Evolutionary conservation across 805 yeast species (phyloP).

Genomic region (Blastobotrys americana): DNA sequence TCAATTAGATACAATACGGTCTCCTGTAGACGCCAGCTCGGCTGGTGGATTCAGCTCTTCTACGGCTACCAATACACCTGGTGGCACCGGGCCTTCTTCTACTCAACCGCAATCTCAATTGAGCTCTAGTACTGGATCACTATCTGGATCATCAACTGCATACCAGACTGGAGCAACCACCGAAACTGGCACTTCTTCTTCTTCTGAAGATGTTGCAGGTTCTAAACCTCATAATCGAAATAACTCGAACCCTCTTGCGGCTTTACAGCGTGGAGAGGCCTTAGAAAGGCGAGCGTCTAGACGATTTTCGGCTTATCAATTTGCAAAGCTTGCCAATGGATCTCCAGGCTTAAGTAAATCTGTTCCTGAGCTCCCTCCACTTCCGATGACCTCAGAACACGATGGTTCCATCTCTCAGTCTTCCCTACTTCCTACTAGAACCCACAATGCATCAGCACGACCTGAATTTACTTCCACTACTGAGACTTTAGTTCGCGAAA

Average conservation of each 20-base stretch:
- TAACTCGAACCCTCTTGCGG: conserved; percentile 56
- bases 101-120: too few species aligned
- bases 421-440: conserved; percentile 21
- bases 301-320: conserved; percentile 88
- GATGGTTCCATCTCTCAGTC: conserved; percentile 24
- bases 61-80: too few species aligned
- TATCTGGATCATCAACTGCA: too few species aligned
- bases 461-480: conserved; percentile 21
- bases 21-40: too few species aligned
- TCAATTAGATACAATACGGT: too few species aligned
- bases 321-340: conserved; percentile 58
- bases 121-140: too few species aligned
- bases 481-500: conserved; percentile 9
- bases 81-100: too few species aligned
- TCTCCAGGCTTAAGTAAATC: conserved; percentile 23
- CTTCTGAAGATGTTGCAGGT: too few species aligned
- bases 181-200: too few species aligned
- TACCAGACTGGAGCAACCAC: too few species aligned
- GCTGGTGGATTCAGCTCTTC: too few species aligned
- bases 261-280: conserved; percentile 74
- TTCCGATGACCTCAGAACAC: conserved; percentile 18
- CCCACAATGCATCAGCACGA: conserved; percentile 15
- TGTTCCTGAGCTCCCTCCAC: conserved; percentile 23
- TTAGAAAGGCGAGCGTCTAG: conserved; percentile 89
- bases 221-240: too few species aligned